Percentiles rank a stretch among this genome's conserved stretches.
These are phyloP conservation scores for Adansonia digitata DNA, from an alignment of 345 rosid species.

Conservation along the genomic window DNA sequence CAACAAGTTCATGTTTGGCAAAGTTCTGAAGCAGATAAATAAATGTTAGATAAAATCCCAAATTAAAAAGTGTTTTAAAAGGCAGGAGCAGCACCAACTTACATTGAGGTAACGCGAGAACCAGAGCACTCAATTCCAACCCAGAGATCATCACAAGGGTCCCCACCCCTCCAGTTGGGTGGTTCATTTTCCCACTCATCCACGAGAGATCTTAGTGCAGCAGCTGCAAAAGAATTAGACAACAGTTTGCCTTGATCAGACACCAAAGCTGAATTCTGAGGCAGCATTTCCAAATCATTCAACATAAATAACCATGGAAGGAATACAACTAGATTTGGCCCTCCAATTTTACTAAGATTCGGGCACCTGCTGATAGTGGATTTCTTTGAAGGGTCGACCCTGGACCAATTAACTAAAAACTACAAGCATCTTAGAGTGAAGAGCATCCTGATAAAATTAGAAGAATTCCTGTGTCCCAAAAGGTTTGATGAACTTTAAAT, in stretches of 20 bases:
- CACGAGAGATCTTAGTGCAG: constrained; percentile 35
- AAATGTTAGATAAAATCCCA: background rate
- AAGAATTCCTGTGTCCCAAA: too few relatives aligned
- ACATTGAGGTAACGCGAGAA: constrained; percentile 57
- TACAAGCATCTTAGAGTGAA: too few relatives aligned
- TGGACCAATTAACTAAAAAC: too few relatives aligned
- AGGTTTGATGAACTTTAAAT: too few relatives aligned
- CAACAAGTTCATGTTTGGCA: constrained; percentile 48
- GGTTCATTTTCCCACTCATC: constrained; percentile 44
- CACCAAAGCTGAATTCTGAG: background rate
- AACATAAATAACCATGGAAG: too few relatives aligned
- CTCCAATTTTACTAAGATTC: too few relatives aligned
- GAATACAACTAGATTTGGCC: too few relatives aligned
- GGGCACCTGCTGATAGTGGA: too few relatives aligned
- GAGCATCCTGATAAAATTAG: too few relatives aligned
- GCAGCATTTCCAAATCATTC: too few relatives aligned
- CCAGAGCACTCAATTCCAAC: constrained; percentile 55
- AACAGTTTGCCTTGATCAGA: background rate
- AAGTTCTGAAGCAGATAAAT: constrained; percentile 41
- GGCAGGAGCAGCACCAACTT: constrained; percentile 12
- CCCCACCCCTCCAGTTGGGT: constrained; percentile 56
- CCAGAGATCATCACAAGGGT: constrained; percentile 78
- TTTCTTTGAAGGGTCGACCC: too few relatives aligned
- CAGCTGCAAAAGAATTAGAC: constrained; percentile 31
- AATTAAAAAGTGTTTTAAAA: background rate